Base-by-base conservation (phyloP, 2,329 filamentous ascomycete species). In the Pseudocercospora eumusae region DNA sequence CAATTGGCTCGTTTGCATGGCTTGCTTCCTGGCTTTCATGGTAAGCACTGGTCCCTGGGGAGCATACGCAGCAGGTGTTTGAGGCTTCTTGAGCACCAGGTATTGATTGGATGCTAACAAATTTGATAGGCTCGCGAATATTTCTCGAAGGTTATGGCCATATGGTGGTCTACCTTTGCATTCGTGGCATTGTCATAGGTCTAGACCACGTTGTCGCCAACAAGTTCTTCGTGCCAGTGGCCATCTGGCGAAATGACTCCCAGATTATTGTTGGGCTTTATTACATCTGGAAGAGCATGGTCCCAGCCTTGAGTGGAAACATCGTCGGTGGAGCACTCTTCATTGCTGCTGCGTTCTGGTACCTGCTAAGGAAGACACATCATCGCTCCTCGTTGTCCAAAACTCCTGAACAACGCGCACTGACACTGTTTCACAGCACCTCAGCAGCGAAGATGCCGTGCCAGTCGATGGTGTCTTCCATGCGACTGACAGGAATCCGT, bases 1-100 rank as follows among this genome's bases (percentile, higher is more conserved):
- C 66, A 85, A 85, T 72, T 86, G 83, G 83, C 78, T 86, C 0
- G 83, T 86, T 2, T 84, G 82, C 61, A 73, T 85, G 25, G 82
- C 81, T 0, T 79, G 81, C 49, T 85, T 77, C 62, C 73, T 82
- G 8, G 77, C 76, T 1, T 74, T 80, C 3, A 80, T 81, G 60
- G 52, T 54, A 36, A 54, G 52, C 15, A 18, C 21, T 36, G 36
- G 15, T n/a, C 15, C 15, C 15, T 15, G 36, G 36, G 36, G 15
- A 40, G 36, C 36, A 18, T 40, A 40, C 15, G 36, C 4, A 18
- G 36, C 25, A 9, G 28, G 25, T 36, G 52, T 54, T 54, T 54
- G 52, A 52, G 23, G 8, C 3, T 11, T 36, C 7, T 11, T 36
- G 25, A 36, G 52, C 52, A 36, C n/a, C 18, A 15, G 28, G 18